Base-by-base conservation (phyloP, 345 rosid species). In the Heritiera fomes region DNA sequence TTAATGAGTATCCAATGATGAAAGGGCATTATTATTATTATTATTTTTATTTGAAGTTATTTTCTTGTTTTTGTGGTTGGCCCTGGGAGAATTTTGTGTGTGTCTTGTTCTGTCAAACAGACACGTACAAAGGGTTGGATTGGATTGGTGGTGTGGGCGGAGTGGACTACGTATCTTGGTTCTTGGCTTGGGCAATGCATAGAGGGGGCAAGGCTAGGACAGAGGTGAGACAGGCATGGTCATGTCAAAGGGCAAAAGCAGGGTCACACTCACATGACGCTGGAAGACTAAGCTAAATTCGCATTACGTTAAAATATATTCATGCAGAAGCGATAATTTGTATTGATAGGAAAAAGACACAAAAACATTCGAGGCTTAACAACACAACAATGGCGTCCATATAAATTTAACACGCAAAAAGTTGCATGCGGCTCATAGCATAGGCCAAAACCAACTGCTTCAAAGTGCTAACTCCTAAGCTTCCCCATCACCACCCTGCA, bases 301-400 rank as follows among this genome's bases (percentile, higher is more conserved):
- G 40, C 86, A 56, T 70, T 43, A 75, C 71, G 89, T 82, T 82
- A 71, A 83, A 75, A 82, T 12, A 71, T 75, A 76, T 85, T 82
- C 74, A 83, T 83, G 83, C 84, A 80, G 76, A 80, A 81, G 77
- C 81, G 86, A 87, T 87, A 74, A 71, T 55, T 75, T n/a, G 64
- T 65, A 55, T 79, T 79, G 80, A 72, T 79, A 76, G 83, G 75
- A 82, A 87, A 80, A 82, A 15, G 86, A 85, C 88, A 75, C 50
- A 14, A 80, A 76, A 80, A 85, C 87, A 84, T 85, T 85, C 86
- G 64, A 65, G 60, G 68, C 68, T 80, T 80, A 34, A 50, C 80
- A 83, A 79, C 77, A 80, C 68, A 82, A 85, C 90, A 87, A 85
- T 38, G n/a, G 82, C 79, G 64, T 80, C 80, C 47, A 62, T 75